Evolutionary conservation across 2,329 filamentous ascomycete species (phyloP).

Genomic region (Neofusicoccum sp.): DNA sequence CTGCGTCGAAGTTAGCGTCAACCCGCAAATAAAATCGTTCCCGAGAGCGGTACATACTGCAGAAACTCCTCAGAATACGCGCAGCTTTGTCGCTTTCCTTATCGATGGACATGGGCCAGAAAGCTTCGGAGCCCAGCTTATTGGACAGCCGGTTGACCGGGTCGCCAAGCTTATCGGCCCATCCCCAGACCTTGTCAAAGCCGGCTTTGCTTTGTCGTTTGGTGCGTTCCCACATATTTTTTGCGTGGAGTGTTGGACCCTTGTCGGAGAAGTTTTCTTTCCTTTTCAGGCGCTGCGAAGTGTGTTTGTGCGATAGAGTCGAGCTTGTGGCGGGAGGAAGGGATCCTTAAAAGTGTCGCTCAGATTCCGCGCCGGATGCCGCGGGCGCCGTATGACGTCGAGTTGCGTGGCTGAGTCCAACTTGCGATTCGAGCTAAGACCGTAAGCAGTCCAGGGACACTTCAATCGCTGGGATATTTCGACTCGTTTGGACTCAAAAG

Average conservation of each 20-base stretch:
- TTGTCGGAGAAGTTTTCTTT: not conserved
- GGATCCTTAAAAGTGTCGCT: not conserved
- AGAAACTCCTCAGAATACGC: conserved; percentile 86
- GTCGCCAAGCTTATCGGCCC: conserved; percentile 68
- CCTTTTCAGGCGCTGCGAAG: not conserved
- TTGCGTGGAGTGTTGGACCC: not conserved
- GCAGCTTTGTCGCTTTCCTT: conserved; percentile 91
- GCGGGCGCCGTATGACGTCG: not conserved
- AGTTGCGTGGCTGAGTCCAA: not conserved
- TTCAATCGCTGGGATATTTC: too few relatives aligned
- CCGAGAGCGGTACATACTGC: conserved; percentile 62
- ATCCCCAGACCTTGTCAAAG: conserved; percentile 73
- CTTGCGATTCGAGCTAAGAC: not conserved
- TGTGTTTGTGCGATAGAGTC: not conserved
- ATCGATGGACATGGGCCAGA: conserved; percentile 84
- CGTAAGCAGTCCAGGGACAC: too few relatives aligned
- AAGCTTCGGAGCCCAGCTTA: conserved; percentile 67
- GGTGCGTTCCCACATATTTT: conserved; percentile 55
- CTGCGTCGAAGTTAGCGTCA: conserved; percentile 35
- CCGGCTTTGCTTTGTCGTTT: conserved; percentile 63
- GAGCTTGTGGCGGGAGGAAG: not conserved
- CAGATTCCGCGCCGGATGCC: not conserved
- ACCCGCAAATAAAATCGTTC: not conserved
- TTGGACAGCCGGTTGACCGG: conserved; percentile 76
- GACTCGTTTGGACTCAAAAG: too few relatives aligned